Conservation (phyloP, 2,329 filamentous ascomycete genomes). For the Phialocephala subalpina region DNA sequence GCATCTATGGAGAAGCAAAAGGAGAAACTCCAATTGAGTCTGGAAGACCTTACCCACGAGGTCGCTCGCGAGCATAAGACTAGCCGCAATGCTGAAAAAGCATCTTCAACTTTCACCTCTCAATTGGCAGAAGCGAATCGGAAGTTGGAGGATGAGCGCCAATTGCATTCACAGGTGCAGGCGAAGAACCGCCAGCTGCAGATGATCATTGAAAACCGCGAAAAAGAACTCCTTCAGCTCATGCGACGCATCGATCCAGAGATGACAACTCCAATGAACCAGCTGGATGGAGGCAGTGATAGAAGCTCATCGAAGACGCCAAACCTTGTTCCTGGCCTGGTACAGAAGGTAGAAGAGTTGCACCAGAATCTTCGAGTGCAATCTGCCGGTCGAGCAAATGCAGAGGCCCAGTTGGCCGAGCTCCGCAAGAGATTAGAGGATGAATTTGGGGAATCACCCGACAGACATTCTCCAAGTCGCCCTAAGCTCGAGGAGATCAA, state of each 20-base stretch:
- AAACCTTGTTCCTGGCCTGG: slow-evolving; percentile 82
- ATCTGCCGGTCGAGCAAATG: slow-evolving; percentile 79
- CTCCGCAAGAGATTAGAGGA: slow-evolving; percentile 78
- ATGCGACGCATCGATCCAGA: slow-evolving; percentile 84
- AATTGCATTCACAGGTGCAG: slow-evolving; percentile 85
- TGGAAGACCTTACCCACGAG: slow-evolving; percentile 94
- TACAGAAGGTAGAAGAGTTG: slow-evolving; percentile 85
- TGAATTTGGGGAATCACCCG: slow-evolving; percentile 69
- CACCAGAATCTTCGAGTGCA: slow-evolving; percentile 88
- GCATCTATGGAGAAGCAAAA: slow-evolving; percentile 91
- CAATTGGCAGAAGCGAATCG: slow-evolving; percentile 91
- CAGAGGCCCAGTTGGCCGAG: slow-evolving; percentile 83
- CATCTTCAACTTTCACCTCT: slow-evolving; percentile 78
- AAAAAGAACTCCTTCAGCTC: slow-evolving; percentile 83
- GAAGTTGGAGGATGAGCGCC: slow-evolving; percentile 88
- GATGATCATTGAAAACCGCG: slow-evolving; percentile 77
- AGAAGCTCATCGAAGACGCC: slow-evolving; percentile 57
- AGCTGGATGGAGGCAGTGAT: slow-evolving; percentile 65
- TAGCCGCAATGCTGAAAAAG: slow-evolving; percentile 89
- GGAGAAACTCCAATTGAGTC: slow-evolving; percentile 85
- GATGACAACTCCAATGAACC: slow-evolving; percentile 57
- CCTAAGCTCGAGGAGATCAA: slow-evolving; percentile 88
- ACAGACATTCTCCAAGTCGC: slow-evolving; percentile 69
- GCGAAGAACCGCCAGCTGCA: slow-evolving; percentile 85
- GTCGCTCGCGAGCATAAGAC: slow-evolving; percentile 89